These are phyloP conservation scores for Morella rubra DNA, from an alignment of 306 rosid genomes.

Conservation along the genomic window DNA sequence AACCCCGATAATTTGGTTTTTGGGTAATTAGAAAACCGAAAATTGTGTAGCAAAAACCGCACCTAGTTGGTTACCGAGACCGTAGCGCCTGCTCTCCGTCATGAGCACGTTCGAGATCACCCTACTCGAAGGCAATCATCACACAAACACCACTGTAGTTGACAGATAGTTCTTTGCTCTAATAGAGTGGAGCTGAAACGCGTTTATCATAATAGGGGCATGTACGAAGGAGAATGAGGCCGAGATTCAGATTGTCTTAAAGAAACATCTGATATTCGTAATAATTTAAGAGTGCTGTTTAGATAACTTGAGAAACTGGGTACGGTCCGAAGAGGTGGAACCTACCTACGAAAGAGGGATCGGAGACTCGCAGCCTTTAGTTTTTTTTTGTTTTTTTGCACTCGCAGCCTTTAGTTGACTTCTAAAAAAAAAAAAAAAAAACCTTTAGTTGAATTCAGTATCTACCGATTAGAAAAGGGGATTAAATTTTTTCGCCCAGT, in stretches of 20 bases:
- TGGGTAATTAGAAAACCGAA: too few relatives aligned
- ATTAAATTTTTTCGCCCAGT: too few relatives aligned
- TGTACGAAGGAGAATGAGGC: neutral
- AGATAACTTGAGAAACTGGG: too few relatives aligned
- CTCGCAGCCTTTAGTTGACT: too few relatives aligned
- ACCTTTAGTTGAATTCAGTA: too few relatives aligned
- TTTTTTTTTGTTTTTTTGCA: too few relatives aligned
- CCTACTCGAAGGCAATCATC: neutral
- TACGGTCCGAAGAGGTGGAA: conserved; percentile 8
- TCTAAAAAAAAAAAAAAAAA: too few relatives aligned
- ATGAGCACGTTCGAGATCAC: conserved; percentile 23
- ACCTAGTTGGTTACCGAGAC: conserved; percentile 42
- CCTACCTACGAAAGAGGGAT: conserved; percentile 17
- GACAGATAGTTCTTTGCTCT: neutral
- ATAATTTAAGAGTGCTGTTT: too few relatives aligned
- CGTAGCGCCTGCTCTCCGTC: conserved; percentile 44
- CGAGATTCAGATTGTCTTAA: too few relatives aligned
- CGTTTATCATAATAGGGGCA: neutral
- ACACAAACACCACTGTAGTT: neutral
- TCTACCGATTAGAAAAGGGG: too few relatives aligned
- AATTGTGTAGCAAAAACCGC: neutral
- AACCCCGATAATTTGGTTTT: neutral
- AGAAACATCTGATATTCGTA: too few relatives aligned
- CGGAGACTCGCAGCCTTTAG: neutral
- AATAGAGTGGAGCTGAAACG: neutral